Evolutionary conservation across 176 grass and related monocot genomes (phyloP).

Genomic region (Dactylis glomerata): DNA sequence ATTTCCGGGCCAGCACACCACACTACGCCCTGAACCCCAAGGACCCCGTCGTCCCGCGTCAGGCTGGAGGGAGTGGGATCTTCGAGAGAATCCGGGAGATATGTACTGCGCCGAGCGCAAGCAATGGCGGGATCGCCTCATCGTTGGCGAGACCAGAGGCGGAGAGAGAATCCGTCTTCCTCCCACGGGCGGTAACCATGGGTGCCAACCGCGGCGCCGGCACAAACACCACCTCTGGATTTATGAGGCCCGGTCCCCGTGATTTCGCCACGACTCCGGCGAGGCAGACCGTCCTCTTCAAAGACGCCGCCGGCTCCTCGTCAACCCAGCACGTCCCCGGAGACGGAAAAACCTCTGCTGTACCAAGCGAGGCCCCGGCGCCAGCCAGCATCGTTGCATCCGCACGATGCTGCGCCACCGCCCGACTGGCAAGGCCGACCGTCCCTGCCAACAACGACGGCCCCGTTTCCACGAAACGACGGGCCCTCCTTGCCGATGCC

Average conservation of each 20-base stretch:
- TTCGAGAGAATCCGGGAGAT: background rate
- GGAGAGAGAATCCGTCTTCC: background rate
- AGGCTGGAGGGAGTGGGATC: background rate
- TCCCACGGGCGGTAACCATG: background rate
- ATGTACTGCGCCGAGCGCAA: background rate
- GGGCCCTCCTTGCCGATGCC: background rate
- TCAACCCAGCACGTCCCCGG: background rate
- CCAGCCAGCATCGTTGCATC: background rate
- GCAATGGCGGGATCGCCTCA: background rate
- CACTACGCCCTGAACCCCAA: background rate
- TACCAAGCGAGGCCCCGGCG: background rate
- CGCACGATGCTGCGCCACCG: background rate
- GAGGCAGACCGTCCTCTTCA: background rate
- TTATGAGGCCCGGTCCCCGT: background rate
- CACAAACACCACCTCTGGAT: background rate
- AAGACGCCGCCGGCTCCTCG: background rate
- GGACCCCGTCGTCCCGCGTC: background rate
- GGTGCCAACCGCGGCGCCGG: background rate
- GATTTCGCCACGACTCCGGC: background rate
- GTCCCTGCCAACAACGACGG: background rate
- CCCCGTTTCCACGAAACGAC: background rate
- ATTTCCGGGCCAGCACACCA: background rate
- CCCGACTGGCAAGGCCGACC: background rate
- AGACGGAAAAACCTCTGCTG: background rate
- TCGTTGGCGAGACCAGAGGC: background rate